A percentile compares a stretch with the other conserved stretches of the same genome.
phyloP scores from a whole-genome alignment of 805 yeast species.

The Metschnikowia orientalis region DNA sequence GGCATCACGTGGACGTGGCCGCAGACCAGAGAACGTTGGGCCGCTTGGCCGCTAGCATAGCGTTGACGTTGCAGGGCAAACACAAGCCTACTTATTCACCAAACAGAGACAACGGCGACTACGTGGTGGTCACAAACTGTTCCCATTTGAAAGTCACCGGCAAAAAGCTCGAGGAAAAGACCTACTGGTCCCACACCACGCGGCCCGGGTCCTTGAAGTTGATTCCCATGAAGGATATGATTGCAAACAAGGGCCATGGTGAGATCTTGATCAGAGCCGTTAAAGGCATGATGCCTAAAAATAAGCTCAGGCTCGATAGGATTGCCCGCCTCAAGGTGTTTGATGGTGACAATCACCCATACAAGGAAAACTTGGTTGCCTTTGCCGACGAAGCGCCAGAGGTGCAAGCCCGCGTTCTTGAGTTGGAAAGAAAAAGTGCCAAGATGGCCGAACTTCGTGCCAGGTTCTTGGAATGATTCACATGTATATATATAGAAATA shows the following conservation, averaged over 20 bases:
- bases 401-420: constrained; percentile 41
- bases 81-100: constrained; percentile 86
- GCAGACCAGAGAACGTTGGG: constrained; percentile 84
- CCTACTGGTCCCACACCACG: constrained; percentile 84
- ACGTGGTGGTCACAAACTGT: constrained; percentile 94
- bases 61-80: constrained; percentile 88
- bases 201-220: constrained; percentile 87
- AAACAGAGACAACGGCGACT: constrained; percentile 84
- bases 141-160: constrained; percentile 79
- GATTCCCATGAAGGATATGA: constrained; percentile 73
- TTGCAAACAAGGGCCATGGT: constrained; percentile 77
- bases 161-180: constrained; percentile 71
- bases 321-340: constrained; percentile 78
- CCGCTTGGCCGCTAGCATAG: constrained; percentile 85
- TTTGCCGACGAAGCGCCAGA: constrained; percentile 71
- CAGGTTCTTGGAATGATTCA: constrained; percentile 19
- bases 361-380: constrained; percentile 75
- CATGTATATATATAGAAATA: constrained; percentile 6
- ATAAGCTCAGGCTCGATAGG: constrained; percentile 72
- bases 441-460: constrained; percentile 32
- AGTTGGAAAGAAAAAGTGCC: constrained; percentile 33
- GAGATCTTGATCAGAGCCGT: constrained; percentile 86
- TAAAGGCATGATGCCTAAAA: constrained; percentile 93
- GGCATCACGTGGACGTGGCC: constrained; percentile 96
- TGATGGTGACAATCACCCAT: constrained; percentile 89